A percentile compares a stretch with the other conserved stretches of the same genome.
phyloP scores from a whole-genome alignment of 257 asterid genomes.

The Penstemon newberryi region DNA sequence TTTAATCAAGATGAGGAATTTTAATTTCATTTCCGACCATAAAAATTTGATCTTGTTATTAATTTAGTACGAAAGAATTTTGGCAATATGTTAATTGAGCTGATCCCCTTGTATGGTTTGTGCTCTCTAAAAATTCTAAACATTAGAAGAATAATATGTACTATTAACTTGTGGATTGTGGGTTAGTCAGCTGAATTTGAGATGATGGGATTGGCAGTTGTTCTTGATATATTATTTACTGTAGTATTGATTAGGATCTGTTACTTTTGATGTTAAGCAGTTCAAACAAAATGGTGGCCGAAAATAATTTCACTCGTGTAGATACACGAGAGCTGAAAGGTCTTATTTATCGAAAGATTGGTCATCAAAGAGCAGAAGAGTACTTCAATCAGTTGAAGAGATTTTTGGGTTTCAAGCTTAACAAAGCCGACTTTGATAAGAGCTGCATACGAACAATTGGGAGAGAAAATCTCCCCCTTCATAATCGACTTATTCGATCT shows the following conservation, averaged over 20 bases:
- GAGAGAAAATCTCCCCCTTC: conserved; percentile 69
- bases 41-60: conserved; percentile 23
- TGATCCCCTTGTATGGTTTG: conserved; percentile 27
- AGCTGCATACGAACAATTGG: conserved; percentile 61
- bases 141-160: conserved; percentile 1
- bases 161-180: not conserved
- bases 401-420: conserved; percentile 48
- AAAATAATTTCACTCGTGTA: conserved; percentile 49
- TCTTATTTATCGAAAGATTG: conserved; percentile 51
- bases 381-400: conserved; percentile 62
- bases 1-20: conserved; percentile 21
- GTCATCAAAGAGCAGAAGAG: conserved; percentile 71
- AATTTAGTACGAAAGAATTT: conserved; percentile 12
- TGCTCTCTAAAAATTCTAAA: not conserved
- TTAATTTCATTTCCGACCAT: not conserved
- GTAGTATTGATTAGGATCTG: conserved; percentile 35
- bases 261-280: conserved; percentile 34
- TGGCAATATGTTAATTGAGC: conserved; percentile 25
- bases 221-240: not conserved
- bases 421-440: conserved; percentile 61
- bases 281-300: conserved; percentile 55
- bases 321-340: conserved; percentile 64
- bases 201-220: not conserved
- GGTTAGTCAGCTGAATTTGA: conserved; percentile 2
- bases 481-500: conserved; percentile 65